phyloP scores from a whole-genome alignment of 768 basidiomycete genomes.

The Russula sp. region DNA sequence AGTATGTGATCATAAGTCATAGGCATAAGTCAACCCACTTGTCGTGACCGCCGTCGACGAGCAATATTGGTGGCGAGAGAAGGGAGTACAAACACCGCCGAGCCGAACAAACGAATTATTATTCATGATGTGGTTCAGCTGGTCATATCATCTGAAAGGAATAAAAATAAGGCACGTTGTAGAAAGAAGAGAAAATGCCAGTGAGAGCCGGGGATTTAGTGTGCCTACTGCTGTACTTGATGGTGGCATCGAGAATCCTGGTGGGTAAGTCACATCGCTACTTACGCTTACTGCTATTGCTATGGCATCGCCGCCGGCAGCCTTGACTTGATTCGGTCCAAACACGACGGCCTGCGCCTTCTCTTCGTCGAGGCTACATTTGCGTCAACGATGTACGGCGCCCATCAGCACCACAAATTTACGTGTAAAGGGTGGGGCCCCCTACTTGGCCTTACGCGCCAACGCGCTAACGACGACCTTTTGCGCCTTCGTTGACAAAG shows the following conservation, averaged over 20 bases:
- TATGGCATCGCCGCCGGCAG: conserved; percentile 64
- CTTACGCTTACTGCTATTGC: conserved; percentile 37
- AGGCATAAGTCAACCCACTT: conserved; percentile 75
- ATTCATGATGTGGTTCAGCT: conserved; percentile 83
- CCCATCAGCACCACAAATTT: conserved; percentile 1
- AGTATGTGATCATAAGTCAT: conserved; percentile 82
- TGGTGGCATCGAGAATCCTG: conserved; percentile 65
- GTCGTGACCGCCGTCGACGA: neutral
- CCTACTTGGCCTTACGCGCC: conserved; percentile 36
- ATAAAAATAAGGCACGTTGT: neutral
- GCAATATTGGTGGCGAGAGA: neutral
- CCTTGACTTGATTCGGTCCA: conserved; percentile 52
- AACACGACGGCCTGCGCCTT: conserved; percentile 54
- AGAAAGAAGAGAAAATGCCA: neutral
- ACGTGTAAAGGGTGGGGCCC: conserved; percentile 7
- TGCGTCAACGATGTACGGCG: conserved; percentile 1
- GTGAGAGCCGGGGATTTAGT: neutral
- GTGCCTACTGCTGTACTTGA: conserved; percentile 45
- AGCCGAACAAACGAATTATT: conserved; percentile 41
- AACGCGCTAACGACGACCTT: conserved; percentile 69
- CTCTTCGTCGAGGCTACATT: conserved; percentile 58
- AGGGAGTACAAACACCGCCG: neutral
- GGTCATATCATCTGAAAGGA: conserved; percentile 58
- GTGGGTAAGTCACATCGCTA: conserved; percentile 82
- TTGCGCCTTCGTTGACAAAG: conserved; percentile 81